Evolutionary conservation across 768 basidiomycete species (phyloP).

Genomic region (Calocybe gangraenosa): DNA sequence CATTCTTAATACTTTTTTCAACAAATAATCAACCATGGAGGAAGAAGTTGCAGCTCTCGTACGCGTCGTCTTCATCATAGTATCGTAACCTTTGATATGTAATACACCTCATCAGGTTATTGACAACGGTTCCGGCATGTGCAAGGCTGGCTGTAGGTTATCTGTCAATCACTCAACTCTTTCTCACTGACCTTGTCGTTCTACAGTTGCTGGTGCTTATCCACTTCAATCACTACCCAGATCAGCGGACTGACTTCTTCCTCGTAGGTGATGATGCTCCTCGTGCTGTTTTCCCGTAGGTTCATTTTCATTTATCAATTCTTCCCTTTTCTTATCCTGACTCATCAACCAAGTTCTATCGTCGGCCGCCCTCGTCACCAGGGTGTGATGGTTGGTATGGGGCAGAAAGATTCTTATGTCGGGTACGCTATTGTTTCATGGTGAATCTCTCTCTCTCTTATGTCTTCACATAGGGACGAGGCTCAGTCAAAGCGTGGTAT

Average conservation of each 20-base stretch:
- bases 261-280: slow-evolving; percentile 78
- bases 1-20: slow-evolving; percentile 20
- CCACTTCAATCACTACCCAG: slow-evolving; percentile 1
- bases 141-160: slow-evolving; percentile 96
- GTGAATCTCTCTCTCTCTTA: slow-evolving; percentile 4
- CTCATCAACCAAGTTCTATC: slow-evolving; percentile 57
- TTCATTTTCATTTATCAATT: slow-evolving; percentile 22
- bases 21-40: slow-evolving; percentile 40
- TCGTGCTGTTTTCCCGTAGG: slow-evolving; percentile 94
- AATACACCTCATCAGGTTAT: slow-evolving; percentile 52
- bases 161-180: slow-evolving; percentile 12
- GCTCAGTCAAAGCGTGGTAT: slow-evolving; percentile 95
- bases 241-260: slow-evolving; percentile 18
- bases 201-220: slow-evolving; percentile 58
- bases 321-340: slow-evolving; percentile 3
- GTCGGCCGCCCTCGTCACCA: slow-evolving; percentile 93
- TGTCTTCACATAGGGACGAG: slow-evolving; percentile 58
- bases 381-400: slow-evolving; percentile 97
- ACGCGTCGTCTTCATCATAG: slow-evolving; percentile 31
- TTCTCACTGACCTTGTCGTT: slow-evolving; percentile 18
- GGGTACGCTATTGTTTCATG: slow-evolving; percentile 49
- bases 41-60: slow-evolving; percentile 47
- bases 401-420: slow-evolving; percentile 94
- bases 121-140: slow-evolving; percentile 98
- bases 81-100: not conserved